Conservation (phyloP, 345 rosid species). For the Eutrema heterophyllum region DNA sequence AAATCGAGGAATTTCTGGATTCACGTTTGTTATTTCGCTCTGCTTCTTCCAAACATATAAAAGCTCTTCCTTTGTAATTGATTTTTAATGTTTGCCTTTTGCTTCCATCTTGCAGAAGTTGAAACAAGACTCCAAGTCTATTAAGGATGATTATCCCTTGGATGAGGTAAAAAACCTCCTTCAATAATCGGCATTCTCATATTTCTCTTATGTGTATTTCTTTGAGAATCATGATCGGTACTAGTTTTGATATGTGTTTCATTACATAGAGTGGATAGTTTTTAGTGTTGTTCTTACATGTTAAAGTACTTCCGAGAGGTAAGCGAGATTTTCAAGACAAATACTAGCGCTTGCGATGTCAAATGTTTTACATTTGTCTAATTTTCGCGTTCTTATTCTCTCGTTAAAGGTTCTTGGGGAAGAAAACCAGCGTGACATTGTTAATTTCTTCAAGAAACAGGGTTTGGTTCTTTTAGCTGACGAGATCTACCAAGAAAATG, state of each 20-base stretch:
- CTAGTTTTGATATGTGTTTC: neutral
- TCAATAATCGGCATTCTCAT: neutral
- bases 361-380: neutral
- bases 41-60: too few relatives aligned
- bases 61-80: too few relatives aligned
- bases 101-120: slow-evolving; percentile 42
- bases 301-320: slow-evolving; percentile 87
- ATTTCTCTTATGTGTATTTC: neutral
- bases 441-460: slow-evolving; percentile 78
- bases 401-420: slow-evolving; percentile 73
- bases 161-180: slow-evolving; percentile 62
- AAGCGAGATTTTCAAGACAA: neutral
- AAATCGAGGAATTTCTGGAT: too few relatives aligned
- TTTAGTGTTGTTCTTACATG: neutral
- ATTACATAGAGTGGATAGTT: slow-evolving; percentile 4
- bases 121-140: slow-evolving; percentile 60
- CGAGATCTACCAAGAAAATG: slow-evolving; percentile 88
- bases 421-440: slow-evolving; percentile 70
- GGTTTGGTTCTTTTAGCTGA: slow-evolving; percentile 90
- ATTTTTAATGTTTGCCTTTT: neutral
- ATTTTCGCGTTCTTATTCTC: neutral
- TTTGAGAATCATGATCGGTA: neutral
- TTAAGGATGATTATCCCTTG: slow-evolving; percentile 66
- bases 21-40: too few relatives aligned
- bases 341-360: neutral